Conservation (phyloP, 495 filamentous ascomycete species). For the Xylaria curta region DNA sequence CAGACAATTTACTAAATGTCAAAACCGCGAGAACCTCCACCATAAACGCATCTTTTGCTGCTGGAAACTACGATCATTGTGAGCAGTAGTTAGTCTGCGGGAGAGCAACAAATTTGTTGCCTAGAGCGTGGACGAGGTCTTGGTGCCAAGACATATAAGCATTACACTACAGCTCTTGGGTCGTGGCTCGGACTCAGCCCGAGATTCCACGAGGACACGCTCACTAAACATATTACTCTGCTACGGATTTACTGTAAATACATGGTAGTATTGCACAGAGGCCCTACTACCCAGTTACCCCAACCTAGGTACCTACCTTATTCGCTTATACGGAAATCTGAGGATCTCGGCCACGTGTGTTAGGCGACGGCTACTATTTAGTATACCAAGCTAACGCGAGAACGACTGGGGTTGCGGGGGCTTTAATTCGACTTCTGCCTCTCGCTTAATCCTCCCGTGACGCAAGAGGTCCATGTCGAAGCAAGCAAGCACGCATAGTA, state of each 20-base stretch:
- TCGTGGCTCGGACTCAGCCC: neutral
- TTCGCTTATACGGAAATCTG: neutral
- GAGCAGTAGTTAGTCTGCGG: neutral
- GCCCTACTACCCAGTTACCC: neutral
- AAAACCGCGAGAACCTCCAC: neutral
- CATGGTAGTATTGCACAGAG: neutral
- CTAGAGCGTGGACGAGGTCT: neutral
- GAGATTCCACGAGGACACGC: neutral
- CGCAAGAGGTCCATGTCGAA: neutral
- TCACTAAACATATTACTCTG: slow-evolving; percentile 18
- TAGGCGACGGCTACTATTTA: neutral
- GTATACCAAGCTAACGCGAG: neutral
- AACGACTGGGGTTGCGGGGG: slow-evolving; percentile 1
- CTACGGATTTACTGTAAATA: slow-evolving; percentile 7
- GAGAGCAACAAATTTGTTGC: slow-evolving; percentile 2
- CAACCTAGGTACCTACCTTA: neutral
- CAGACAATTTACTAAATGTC: neutral
- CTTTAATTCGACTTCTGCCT: slow-evolving; percentile 2
- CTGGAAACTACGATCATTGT: neutral
- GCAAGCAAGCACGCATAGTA: neutral
- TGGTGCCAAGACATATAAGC: slow-evolving; percentile 14
- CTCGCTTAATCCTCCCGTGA: slow-evolving; percentile 6
- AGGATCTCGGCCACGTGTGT: neutral
- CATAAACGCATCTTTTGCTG: neutral
- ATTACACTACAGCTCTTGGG: neutral